Percentiles rank a stretch among this genome's conserved stretches.
Evolutionary conservation across 345 rosid genomes (phyloP).

Genomic region (Moricandia moricandioides): DNA sequence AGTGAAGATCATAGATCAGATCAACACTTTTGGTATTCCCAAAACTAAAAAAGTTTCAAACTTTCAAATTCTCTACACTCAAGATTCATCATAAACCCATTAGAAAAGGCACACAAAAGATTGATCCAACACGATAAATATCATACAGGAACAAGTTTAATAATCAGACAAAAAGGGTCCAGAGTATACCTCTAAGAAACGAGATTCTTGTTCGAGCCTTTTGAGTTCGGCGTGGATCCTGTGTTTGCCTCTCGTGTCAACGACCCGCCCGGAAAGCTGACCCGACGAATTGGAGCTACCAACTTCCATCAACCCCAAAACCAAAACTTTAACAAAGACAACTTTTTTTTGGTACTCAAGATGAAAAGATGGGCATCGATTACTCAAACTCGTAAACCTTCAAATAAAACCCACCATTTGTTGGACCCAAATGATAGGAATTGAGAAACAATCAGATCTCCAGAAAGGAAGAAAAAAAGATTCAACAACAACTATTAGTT

Average conservation of each 20-base stretch:
- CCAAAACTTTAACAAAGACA: not conserved
- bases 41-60: not conserved
- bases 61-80: not conserved
- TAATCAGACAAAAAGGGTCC: not conserved
- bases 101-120: not conserved
- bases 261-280: conserved; percentile 45
- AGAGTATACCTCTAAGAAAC: conserved; percentile 59
- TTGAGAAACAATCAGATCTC: conserved; percentile 8
- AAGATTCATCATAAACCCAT: not conserved
- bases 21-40: not conserved
- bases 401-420: conserved; percentile 38
- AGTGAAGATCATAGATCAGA: too few species aligned
- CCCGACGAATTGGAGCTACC: conserved; percentile 53
- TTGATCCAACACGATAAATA: not conserved
- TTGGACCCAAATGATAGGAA: conserved; percentile 15
- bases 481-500: not conserved
- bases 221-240: conserved; percentile 76
- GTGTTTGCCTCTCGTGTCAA: conserved; percentile 75
- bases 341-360: conserved; percentile 9
- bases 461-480: not conserved
- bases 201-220: conserved; percentile 78
- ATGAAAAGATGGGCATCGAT: conserved; percentile 32
- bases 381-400: conserved; percentile 36
- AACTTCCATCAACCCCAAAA: conserved; percentile 47
- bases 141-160: not conserved